Conservation (phyloP, 75 land plant species). For the Cunninghamia lanceolata region DNA sequence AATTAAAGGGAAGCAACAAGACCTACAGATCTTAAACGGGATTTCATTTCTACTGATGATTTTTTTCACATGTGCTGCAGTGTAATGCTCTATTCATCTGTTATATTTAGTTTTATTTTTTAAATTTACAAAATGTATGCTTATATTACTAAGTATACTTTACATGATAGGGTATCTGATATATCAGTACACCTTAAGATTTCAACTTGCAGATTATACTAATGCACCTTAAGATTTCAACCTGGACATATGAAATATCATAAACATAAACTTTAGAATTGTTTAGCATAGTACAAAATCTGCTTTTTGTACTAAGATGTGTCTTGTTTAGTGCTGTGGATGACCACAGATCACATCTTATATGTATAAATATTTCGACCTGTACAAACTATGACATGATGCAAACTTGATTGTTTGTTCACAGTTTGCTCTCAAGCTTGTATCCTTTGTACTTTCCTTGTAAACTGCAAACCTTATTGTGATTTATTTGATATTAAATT, state of each 20-base stretch:
- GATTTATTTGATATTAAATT: constrained; percentile 44
- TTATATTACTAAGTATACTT: not conserved
- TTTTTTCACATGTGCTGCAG: constrained; percentile 69
- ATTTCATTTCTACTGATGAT: constrained; percentile 44
- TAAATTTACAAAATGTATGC: not conserved
- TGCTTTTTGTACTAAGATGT: not conserved
- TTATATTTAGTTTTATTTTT: not conserved
- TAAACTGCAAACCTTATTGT: constrained; percentile 31
- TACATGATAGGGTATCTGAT: not conserved
- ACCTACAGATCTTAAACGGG: constrained; percentile 13
- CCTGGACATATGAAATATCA: too few relatives aligned
- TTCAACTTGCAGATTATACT: not conserved
- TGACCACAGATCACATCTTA: not conserved
- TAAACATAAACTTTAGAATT: not conserved
- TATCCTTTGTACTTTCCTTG: constrained; percentile 47
- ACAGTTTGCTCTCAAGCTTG: not conserved
- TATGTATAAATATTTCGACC: not conserved
- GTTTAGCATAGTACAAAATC: not conserved
- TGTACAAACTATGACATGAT: not conserved
- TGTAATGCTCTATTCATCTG: constrained; percentile 38
- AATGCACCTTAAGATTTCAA: too few relatives aligned
- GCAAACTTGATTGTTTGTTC: not conserved
- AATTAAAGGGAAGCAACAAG: constrained; percentile 17
- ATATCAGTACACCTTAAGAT: not conserved
- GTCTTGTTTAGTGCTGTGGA: not conserved